Conservation (phyloP, 768 basidiomycete species). For the Pleurotus ostreatus region DNA sequence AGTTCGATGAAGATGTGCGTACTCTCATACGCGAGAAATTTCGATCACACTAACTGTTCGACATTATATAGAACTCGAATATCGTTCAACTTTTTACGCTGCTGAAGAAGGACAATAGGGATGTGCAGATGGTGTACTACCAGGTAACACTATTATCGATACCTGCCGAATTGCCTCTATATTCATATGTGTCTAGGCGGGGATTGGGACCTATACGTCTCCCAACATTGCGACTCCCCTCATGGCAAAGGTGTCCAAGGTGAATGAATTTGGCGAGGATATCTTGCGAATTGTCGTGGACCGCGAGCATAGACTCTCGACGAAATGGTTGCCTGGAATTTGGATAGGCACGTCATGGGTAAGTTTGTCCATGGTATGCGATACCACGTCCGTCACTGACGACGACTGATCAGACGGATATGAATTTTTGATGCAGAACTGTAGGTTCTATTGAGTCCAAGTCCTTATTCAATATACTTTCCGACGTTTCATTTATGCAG, state of each 20-base stretch:
- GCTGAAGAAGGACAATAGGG: conserved; percentile 47
- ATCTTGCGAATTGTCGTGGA: neutral
- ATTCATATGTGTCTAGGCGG: neutral
- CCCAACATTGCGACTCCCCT: conserved; percentile 32
- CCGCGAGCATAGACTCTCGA: conserved; percentile 35
- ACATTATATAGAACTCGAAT: conserved; percentile 37
- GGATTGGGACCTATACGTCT: conserved; percentile 28
- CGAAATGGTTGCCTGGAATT: conserved; percentile 44
- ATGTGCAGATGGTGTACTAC: conserved; percentile 56
- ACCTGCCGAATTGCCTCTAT: neutral
- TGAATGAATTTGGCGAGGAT: conserved; percentile 11
- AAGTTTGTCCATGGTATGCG: conserved; percentile 9
- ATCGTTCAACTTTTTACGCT: conserved; percentile 47
- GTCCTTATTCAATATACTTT: conserved; percentile 37
- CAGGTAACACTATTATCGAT: conserved; percentile 28
- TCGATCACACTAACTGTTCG: no score
- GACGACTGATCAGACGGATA: neutral
- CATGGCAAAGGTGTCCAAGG: conserved; percentile 33
- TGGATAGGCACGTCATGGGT: conserved; percentile 48
- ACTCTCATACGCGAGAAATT: neutral
- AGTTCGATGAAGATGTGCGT: conserved; percentile 12
- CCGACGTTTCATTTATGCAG: conserved; percentile 18
- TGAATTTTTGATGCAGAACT: conserved; percentile 33
- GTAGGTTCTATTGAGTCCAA: conserved; percentile 36
- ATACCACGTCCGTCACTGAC: neutral